Evolutionary conservation across 176 grass and related monocot genomes (phyloP).

Genomic region (Musa itinerans): DNA sequence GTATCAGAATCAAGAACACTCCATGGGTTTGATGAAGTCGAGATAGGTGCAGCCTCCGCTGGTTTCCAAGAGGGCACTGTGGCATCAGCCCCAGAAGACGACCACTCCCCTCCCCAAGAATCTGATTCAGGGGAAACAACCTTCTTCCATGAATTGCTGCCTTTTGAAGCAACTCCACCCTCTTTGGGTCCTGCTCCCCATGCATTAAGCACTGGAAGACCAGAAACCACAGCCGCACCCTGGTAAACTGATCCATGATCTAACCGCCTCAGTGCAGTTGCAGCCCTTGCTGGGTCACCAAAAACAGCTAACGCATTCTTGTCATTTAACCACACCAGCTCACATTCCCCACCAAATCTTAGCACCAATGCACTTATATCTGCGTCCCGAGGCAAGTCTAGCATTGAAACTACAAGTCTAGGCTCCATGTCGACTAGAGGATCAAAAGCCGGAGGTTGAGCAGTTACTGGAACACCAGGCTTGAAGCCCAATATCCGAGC

Average conservation of each 20-base stretch:
- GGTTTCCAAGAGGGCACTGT: conserved; percentile 27
- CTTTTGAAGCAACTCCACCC: conserved; percentile 32
- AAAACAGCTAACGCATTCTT: conserved; percentile 80
- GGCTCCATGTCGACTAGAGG: conserved; percentile 83
- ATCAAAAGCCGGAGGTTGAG: conserved; percentile 52
- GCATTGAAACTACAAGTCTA: conserved; percentile 74
- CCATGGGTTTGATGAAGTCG: conserved; percentile 50
- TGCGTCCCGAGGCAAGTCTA: conserved; percentile 80
- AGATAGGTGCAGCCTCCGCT: conserved; percentile 19
- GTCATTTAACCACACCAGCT: conserved; percentile 92
- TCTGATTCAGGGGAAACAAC: conserved; percentile 36
- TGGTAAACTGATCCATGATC: conserved; percentile 93
- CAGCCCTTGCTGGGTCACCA: conserved; percentile 66
- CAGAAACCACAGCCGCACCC: conserved; percentile 35
- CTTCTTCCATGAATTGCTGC: conserved; percentile 70
- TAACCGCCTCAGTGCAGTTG: conserved; percentile 68
- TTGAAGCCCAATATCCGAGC: conserved; percentile 65
- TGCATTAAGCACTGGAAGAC: conserved; percentile 24
- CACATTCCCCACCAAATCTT: conserved; percentile 93
- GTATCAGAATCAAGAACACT: conserved; percentile 51
- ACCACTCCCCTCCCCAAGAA: conserved; percentile 39
- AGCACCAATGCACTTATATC: conserved; percentile 82
- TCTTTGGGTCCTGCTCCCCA: conserved; percentile 36
- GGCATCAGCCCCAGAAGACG: conserved; percentile 31
- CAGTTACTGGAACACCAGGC: conserved; percentile 36